These are phyloP conservation scores for Ambrosia trifida DNA, from an alignment of 129 eudicot species.

Conservation along the genomic window DNA sequence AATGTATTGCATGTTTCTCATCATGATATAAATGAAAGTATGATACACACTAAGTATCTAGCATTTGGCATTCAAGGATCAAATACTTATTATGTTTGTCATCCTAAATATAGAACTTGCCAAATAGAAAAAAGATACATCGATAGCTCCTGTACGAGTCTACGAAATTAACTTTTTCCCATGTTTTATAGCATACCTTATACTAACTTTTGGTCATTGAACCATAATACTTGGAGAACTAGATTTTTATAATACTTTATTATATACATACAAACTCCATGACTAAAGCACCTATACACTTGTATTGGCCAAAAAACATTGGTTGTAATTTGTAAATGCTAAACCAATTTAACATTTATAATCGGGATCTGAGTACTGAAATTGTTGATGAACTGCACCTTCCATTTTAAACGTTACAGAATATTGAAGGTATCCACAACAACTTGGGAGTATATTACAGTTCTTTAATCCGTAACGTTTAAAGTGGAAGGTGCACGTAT, in stretches of 20 bases:
- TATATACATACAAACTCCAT: neutral
- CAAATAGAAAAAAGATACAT: neutral
- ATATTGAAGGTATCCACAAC: neutral
- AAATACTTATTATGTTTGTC: neutral
- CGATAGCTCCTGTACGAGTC: neutral
- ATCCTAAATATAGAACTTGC: slow-evolving; percentile 16
- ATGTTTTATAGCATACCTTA: neutral
- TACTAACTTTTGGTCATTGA: no score
- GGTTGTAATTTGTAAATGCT: neutral
- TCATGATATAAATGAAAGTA: slow-evolving; percentile 23
- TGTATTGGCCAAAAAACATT: neutral
- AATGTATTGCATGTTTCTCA: slow-evolving; percentile 13
- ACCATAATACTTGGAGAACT: no score
- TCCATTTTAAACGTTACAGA: neutral
- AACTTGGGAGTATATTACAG: neutral
- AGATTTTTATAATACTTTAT: neutral
- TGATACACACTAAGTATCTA: neutral
- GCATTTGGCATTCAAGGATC: neutral
- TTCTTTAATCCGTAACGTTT: no score
- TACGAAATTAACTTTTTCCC: neutral
- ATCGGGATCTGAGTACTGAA: neutral
- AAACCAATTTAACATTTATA: neutral
- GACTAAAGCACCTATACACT: neutral
- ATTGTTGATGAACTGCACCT: neutral
- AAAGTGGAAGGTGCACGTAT: no score